phyloP scores from a whole-genome alignment of 345 rosid species.

The Triadica sebifera region DNA sequence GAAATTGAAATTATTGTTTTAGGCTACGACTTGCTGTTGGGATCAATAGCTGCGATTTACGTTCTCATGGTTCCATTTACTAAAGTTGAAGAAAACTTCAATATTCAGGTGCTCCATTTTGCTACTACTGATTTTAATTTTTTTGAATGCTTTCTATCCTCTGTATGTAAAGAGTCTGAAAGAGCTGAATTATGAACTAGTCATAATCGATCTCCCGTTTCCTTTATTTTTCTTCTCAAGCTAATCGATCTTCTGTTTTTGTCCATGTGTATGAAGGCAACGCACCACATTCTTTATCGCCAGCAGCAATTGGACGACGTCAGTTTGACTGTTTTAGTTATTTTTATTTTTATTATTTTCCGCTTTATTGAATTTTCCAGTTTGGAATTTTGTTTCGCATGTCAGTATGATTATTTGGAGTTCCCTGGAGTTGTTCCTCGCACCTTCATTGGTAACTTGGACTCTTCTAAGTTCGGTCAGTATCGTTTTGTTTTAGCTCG shows the following conservation, averaged over 20 bases:
- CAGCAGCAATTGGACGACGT: slow-evolving; percentile 63
- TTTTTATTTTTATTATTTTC: background rate
- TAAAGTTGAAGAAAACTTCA: slow-evolving; percentile 98
- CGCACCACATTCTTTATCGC: slow-evolving; percentile 88
- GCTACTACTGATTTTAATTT: slow-evolving; percentile 1
- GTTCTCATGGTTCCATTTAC: slow-evolving; percentile 76
- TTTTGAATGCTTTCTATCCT: background rate
- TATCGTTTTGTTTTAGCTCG: background rate
- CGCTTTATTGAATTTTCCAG: background rate
- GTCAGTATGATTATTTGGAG: slow-evolving; percentile 92
- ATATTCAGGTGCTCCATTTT: slow-evolving; percentile 53
- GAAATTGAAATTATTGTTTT: background rate
- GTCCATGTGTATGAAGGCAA: slow-evolving; percentile 46
- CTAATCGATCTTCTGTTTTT: background rate
- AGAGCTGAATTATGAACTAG: background rate
- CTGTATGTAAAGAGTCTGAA: background rate
- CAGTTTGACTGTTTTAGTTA: slow-evolving; percentile 24
- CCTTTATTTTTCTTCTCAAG: no score
- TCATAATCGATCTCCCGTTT: background rate
- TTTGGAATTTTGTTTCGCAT: slow-evolving; percentile 9
- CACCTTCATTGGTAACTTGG: slow-evolving; percentile 67
- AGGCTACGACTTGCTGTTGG: slow-evolving; percentile 84
- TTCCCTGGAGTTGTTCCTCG: slow-evolving; percentile 99
- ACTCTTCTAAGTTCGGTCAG: background rate
- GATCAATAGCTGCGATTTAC: slow-evolving; percentile 74